phyloP scores from a whole-genome alignment of 768 basidiomycete species.

The Boletus reticulatus region DNA sequence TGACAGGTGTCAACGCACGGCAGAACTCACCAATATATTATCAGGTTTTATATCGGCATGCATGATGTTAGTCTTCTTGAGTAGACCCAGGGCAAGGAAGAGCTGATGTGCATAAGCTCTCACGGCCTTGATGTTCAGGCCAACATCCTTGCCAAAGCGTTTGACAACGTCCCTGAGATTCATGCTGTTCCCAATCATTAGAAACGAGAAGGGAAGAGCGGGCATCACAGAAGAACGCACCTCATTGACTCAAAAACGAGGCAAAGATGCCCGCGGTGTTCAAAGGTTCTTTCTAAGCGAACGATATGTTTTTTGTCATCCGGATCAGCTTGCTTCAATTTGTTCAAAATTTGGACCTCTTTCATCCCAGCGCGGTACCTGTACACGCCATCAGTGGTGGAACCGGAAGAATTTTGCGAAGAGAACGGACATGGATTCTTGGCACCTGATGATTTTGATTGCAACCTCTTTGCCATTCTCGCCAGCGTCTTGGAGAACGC shows the following conservation, averaged over 20 bases:
- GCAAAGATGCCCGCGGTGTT: conserved; percentile 95
- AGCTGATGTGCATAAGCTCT: conserved; percentile 98
- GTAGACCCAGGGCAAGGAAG: conserved; percentile 79
- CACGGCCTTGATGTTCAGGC: conserved; percentile 94
- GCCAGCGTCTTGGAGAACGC: conserved; percentile 65
- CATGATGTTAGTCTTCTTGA: conserved; percentile 91
- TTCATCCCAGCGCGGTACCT: conserved; percentile 96
- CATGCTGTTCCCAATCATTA: conserved; percentile 58
- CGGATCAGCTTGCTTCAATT: conserved; percentile 84
- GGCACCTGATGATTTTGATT: conserved; percentile 94
- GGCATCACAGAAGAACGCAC: conserved; percentile 40
- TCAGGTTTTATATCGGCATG: conserved; percentile 99
- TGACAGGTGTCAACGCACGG: conserved; percentile 10
- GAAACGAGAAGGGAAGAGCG: conserved; percentile 8
- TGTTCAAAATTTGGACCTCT: conserved; percentile 86
- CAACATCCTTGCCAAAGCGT: conserved; percentile 97
- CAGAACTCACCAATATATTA: conserved; percentile 81
- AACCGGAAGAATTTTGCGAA: not conserved
- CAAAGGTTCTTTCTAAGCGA: conserved; percentile 90
- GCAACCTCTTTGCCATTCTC: conserved; percentile 77
- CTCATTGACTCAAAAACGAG: conserved; percentile 93
- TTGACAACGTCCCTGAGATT: conserved; percentile 98
- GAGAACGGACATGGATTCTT: conserved; percentile 87
- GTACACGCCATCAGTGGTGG: conserved; percentile 6
- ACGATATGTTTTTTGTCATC: conserved; percentile 97